Base-by-base conservation (phyloP, 306 rosid genomes). In the Gastrolobium villosum region DNA sequence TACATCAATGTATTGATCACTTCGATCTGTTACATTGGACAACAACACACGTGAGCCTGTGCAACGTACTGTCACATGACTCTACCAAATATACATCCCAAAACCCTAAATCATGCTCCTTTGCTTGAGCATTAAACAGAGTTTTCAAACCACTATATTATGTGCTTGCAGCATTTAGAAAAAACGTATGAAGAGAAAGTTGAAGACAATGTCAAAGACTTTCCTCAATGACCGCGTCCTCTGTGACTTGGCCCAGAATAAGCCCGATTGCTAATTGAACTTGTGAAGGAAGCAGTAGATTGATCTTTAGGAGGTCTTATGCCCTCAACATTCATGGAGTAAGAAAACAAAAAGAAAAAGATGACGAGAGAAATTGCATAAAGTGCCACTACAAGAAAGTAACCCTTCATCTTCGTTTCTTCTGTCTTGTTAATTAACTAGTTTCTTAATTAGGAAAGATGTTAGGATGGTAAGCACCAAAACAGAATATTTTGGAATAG, bases 231-330 rank as follows among this genome's bases (percentile, higher is more conserved):
- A 36, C 89, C 86, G 8, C 72, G 71, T 14, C 89, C 89, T 79
- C 56, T 64, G 63, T 10, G 84, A 82, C 89, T 86, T 43, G 89
- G 89, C 15, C 89, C 89, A 40, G 89, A 82, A 71, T 86, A 75
- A 75, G 89, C 86, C 28, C 66, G 71, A 65, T 36, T 65, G 74
- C 75, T 56, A 3, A 82, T 49, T 6, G 71, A 70, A 31, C 10
- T 36, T 31, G 60, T 9, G 62, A 70, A 48, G n/a, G 82, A 79
- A 54, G 78, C 59, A 63, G 67, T 56, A 28, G 86, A 70, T 34
- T 70, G 57, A 69, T 79, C 54, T 49, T 44, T 70, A 11, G 79
- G 77, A 48, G 80, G 74, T 75, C 94, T 86, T 7, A 56, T 76
- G 20, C 83, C 87, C 31, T 91, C 88, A 54, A 75, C 90, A 31